Base-by-base conservation (phyloP, 768 basidiomycete species). In the Amanita pallidorosea region DNA sequence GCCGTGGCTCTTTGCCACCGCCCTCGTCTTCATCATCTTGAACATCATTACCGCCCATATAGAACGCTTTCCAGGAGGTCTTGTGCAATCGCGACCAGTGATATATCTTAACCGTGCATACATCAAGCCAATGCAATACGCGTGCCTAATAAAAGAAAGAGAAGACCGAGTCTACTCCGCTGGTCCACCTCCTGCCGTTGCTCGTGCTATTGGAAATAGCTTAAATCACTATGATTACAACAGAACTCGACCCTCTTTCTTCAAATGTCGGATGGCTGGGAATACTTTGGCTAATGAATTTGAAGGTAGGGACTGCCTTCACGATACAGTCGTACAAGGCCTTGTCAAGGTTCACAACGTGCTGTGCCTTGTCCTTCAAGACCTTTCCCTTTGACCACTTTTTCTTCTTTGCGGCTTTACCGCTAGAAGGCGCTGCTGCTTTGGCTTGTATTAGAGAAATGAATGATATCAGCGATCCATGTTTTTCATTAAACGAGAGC, bases 311-410 rank as follows among this genome's bases (percentile, higher is more conserved):
- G 70, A 90, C 91, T 70, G 97, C 94, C 80, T 97, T 97, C 64
- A 95, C 67, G 76, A 96, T 92, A 63, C 89, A 87, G 74, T 93
- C 90, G 71, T 70, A 95, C 60, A 85, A 88, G 50, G 83, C 58
- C 77, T 97, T 95, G 79, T 98, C 95, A 63, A 95, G 83, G 59
- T 83, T 75, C 70, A 97, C 93, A 61, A 90, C 80, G 80, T 98
- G 94, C 65, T 89, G 84, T 63, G 95, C 91, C 85, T 98, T 99
- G 76, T 99, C 96, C 86, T 99, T 99, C n/a, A n/a, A n/a, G 70
- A 99, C 96, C 76, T 98, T 98, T 68, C 96, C 96, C 81, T 98
- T 98, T 61, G 91, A 96, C 94, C 94, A 97, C 81, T 98, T 98
- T 89, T 98, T 98, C 82, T 98, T 98, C 81, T 97, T 97, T 56